Conservation (phyloP, 306 rosid genomes). For the Mimosa pudica region DNA sequence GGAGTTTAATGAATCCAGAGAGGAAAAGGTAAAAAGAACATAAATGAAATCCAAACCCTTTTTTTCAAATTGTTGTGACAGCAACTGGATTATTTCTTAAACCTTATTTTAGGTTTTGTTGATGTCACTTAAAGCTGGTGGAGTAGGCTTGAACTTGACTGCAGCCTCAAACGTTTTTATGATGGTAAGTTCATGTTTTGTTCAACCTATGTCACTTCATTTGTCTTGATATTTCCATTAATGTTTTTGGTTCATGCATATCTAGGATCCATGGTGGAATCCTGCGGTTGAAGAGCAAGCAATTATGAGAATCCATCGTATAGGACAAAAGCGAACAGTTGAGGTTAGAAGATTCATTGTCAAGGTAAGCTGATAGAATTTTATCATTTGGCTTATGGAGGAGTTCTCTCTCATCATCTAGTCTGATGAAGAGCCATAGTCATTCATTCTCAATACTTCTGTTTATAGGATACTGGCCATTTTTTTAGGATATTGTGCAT, state of each 20-base stretch:
- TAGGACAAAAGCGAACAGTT: slow-evolving; percentile 67
- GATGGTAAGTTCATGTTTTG: neutral
- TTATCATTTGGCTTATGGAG: neutral
- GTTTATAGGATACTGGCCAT: neutral
- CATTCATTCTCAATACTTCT: neutral
- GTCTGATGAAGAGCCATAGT: neutral
- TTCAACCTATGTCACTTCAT: neutral
- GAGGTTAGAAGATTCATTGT: slow-evolving; percentile 55
- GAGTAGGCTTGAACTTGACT: slow-evolving; percentile 91
- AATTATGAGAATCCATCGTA: slow-evolving; percentile 87
- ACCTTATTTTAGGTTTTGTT: slow-evolving; percentile 61
- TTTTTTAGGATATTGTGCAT: neutral
- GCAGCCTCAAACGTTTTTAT: slow-evolving; percentile 58
- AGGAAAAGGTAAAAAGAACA: slow-evolving; percentile 54
- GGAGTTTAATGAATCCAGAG: slow-evolving; percentile 60
- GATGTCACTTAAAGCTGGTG: slow-evolving; percentile 84
- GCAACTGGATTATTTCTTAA: neutral
- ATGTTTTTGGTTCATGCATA: slow-evolving; percentile 20
- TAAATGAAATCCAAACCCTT: neutral
- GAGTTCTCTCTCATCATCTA: neutral
- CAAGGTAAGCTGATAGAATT: slow-evolving; percentile 31
- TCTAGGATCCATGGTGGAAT: slow-evolving; percentile 98
- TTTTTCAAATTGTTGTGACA: neutral
- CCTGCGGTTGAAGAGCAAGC: slow-evolving; percentile 98
- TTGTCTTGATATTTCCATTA: neutral